Conservation (phyloP, 2,329 filamentous ascomycete genomes). For the Aspergillus latus region DNA sequence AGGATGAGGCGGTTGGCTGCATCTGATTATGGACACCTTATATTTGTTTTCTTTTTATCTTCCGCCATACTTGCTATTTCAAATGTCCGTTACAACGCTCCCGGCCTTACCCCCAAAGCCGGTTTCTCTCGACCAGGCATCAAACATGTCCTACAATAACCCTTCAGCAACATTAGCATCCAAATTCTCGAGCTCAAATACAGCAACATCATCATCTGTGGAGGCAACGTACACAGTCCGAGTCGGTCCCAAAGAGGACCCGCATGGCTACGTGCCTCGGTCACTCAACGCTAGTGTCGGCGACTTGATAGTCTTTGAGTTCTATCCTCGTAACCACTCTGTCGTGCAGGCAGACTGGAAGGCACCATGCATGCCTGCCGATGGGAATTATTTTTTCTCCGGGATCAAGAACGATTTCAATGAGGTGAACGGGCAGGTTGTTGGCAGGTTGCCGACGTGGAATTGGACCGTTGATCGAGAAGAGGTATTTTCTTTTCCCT, state of each 20-base stretch:
- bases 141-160: not conserved
- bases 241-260: constrained; percentile 34
- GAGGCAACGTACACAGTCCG: constrained; percentile 34
- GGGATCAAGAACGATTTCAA: constrained; percentile 47
- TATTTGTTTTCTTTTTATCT: not conserved
- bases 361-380: constrained; percentile 62
- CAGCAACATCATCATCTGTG: not conserved
- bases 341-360: constrained; percentile 61
- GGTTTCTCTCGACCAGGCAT: not conserved
- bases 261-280: constrained; percentile 34
- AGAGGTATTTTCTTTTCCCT: constrained; percentile 29
- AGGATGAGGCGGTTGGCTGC: not conserved
- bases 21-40: not conserved
- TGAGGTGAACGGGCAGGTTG: constrained; percentile 46
- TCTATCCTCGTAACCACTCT: constrained; percentile 64
- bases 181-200: not conserved
- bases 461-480: constrained; percentile 58
- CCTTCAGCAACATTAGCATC: not conserved
- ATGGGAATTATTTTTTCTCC: constrained; percentile 30
- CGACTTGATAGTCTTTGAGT: constrained; percentile 53
- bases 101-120: not conserved
- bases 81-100: not conserved
- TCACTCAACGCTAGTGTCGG: constrained; percentile 32
- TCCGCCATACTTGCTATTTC: not conserved
- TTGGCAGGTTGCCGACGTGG: constrained; percentile 39